Conservation (phyloP, 257 asterid species). For the Solanum piurae region DNA sequence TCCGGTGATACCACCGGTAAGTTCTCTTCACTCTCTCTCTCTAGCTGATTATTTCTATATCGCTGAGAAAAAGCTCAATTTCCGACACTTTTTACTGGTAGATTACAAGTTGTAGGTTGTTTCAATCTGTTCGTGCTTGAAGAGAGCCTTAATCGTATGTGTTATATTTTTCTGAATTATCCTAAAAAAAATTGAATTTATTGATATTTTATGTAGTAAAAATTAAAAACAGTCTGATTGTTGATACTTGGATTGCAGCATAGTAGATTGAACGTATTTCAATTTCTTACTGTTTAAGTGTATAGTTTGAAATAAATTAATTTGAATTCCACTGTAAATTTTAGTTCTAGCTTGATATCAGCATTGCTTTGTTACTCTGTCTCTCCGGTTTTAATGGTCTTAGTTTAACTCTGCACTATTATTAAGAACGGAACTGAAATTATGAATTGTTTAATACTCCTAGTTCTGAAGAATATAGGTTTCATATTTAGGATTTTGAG, state of each 20-base stretch:
- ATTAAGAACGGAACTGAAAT: background rate
- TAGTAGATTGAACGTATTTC: background rate
- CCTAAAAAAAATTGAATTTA: background rate
- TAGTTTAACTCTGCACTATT: background rate
- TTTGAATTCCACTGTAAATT: background rate
- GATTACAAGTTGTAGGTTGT: background rate
- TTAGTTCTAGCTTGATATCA: background rate
- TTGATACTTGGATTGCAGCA: background rate
- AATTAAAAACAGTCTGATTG: background rate
- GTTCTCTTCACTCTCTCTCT: background rate
- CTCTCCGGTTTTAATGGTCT: background rate
- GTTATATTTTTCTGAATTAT: background rate
- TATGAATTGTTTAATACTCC: background rate
- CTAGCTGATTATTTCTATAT: background rate
- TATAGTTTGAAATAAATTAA: background rate
- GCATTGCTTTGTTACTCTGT: background rate
- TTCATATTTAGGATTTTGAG: background rate
- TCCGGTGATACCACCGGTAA: background rate
- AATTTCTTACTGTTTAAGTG: background rate
- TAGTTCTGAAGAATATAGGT: background rate
- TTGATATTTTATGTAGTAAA: background rate
- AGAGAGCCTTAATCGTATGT: background rate
- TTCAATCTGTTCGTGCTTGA: background rate
- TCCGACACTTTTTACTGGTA: background rate
- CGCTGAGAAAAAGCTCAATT: background rate